Percentiles rank a stretch among this genome's conserved stretches.
phyloP scores from a whole-genome alignment of 345 rosid genomes.

The Isatis tinctoria region DNA sequence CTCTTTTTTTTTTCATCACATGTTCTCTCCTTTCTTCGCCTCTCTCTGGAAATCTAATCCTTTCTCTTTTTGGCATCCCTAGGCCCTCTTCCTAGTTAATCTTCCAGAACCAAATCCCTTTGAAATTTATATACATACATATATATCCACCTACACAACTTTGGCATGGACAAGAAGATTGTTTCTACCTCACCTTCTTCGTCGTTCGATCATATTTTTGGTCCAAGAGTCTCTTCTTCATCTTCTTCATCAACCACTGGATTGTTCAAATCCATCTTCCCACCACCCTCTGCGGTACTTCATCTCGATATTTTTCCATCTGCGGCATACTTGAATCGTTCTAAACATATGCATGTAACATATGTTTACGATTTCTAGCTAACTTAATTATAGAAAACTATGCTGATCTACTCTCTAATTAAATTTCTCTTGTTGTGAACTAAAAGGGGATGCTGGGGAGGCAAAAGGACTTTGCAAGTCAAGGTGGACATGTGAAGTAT shows the following conservation, averaged over 20 bases:
- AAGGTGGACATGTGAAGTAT: conserved; percentile 39
- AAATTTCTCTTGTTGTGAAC: neutral
- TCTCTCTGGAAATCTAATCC: conserved; percentile 20
- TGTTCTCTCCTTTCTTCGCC: conserved; percentile 20
- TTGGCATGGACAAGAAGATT: conserved; percentile 30
- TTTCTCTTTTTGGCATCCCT: conserved; percentile 23
- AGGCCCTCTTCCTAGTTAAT: conserved; percentile 4
- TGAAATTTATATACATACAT: neutral
- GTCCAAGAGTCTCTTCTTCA: conserved; percentile 29
- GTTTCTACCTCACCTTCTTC: conserved; percentile 7
- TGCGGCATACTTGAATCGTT: conserved; percentile 1
- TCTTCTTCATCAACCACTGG: conserved; percentile 27
- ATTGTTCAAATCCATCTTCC: conserved; percentile 36
- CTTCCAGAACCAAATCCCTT: neutral
- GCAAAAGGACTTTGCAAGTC: conserved; percentile 38
- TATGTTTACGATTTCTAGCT: neutral
- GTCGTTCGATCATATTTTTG: conserved; percentile 31
- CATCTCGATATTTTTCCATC: neutral
- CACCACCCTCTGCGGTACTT: conserved; percentile 30
- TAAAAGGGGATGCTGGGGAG: conserved; percentile 35
- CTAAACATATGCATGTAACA: neutral
- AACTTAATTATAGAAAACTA: neutral
- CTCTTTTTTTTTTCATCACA: conserved; percentile 28
- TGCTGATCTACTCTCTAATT: neutral
- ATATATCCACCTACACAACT: conserved; percentile 6